Conservation (phyloP, 139 green algal genomes). For the Raphidocelis subcapitata region DNA sequence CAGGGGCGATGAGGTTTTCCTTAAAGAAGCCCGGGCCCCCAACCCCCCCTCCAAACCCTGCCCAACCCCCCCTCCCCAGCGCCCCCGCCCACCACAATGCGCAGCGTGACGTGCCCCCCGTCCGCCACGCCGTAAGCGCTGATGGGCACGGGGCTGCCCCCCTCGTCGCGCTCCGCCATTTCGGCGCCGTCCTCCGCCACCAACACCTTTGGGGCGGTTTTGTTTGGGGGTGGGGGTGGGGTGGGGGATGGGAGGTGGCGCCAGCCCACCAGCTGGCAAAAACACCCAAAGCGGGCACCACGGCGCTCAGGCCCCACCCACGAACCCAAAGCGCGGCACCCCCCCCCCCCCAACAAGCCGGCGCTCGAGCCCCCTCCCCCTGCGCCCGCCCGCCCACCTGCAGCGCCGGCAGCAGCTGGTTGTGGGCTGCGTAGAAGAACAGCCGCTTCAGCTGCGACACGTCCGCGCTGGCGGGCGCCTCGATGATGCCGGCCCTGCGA, state of each 20-base stretch:
- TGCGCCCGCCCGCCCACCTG: conserved; percentile 2
- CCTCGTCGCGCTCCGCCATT: conserved; percentile 21
- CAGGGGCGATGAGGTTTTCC: too few relatives aligned
- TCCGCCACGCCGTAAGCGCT: conserved; percentile 13
- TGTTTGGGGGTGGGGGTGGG: background rate
- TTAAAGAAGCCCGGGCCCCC: too few relatives aligned
- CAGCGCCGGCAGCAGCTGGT: conserved; percentile 29
- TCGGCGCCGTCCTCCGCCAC: conserved; percentile 9
- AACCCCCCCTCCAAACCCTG: too few relatives aligned
- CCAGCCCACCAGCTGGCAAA: too few relatives aligned
- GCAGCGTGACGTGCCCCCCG: conserved; percentile 13
- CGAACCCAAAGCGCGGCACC: too few relatives aligned
- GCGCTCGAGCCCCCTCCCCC: background rate
- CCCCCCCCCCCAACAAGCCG: too few relatives aligned
- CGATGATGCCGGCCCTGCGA: conserved; percentile 23
- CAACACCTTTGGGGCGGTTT: conserved; percentile 2
- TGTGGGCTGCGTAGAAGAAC: conserved; percentile 31
- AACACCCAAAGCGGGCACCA: too few relatives aligned
- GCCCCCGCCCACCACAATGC: conserved; percentile 6
- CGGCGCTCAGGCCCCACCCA: too few relatives aligned
- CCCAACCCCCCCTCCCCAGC: background rate
- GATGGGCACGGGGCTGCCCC: conserved; percentile 15
- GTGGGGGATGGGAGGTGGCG: too few relatives aligned
- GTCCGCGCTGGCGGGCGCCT: conserved; percentile 15
- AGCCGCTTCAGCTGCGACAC: conserved; percentile 28